These are phyloP conservation scores for Oleoguttula mirabilis DNA, from an alignment of 495 filamentous ascomycete genomes.

Conservation along the genomic window DNA sequence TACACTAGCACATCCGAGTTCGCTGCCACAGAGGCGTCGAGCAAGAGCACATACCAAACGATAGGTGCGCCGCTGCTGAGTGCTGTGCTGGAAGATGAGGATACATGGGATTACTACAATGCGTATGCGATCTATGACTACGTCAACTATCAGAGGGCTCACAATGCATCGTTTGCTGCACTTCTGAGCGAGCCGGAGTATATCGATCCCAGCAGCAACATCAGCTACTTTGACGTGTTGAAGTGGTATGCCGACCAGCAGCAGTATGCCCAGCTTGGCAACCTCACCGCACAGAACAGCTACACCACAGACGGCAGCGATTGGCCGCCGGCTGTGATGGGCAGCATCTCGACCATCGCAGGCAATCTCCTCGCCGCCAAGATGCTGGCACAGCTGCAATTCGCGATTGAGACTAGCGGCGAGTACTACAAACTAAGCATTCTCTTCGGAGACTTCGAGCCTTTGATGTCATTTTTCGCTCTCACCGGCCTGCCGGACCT, in stretches of 20 bases:
- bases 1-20: conserved; percentile 35
- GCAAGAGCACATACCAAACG: conserved; percentile 39
- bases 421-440: conserved; percentile 41
- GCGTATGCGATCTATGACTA: conserved; percentile 58
- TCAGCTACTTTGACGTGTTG: conserved; percentile 41
- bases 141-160: conserved; percentile 54
- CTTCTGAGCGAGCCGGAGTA: conserved; percentile 2
- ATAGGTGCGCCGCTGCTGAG: conserved; percentile 28
- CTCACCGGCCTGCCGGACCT: conserved; percentile 44
- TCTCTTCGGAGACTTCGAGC: conserved; percentile 56
- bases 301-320: neutral
- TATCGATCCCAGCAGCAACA: conserved; percentile 12
- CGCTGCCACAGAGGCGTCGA: conserved; percentile 28
- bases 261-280: conserved; percentile 30
- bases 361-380: conserved; percentile 54
- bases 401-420: conserved; percentile 31
- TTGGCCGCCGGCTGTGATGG: conserved; percentile 12
- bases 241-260: conserved; percentile 51
- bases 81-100: conserved; percentile 24
- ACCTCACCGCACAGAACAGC: conserved; percentile 5
- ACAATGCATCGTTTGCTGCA: conserved; percentile 46
- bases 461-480: conserved; percentile 61
- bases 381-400: conserved; percentile 43
- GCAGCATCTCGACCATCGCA: conserved; percentile 40
- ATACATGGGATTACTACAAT: conserved; percentile 39